These are phyloP conservation scores for Colletotrichum aenigma DNA, from an alignment of 2,329 filamentous ascomycete genomes.

Conservation along the genomic window DNA sequence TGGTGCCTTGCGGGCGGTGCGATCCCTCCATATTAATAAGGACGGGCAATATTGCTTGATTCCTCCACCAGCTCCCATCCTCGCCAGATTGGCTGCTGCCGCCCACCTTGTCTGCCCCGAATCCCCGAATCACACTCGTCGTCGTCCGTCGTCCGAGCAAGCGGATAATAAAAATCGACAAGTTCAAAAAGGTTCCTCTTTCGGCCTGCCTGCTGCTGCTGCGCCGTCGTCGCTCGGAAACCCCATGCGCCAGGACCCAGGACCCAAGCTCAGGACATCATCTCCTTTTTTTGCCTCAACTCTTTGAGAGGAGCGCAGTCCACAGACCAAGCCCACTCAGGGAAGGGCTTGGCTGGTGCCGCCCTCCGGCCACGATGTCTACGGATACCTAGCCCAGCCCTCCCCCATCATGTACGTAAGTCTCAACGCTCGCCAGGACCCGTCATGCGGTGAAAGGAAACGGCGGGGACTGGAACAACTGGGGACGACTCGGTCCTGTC, in stretches of 20 bases:
- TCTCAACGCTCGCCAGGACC: slow-evolving; percentile 6
- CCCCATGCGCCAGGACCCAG: not conserved
- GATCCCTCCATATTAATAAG: not conserved
- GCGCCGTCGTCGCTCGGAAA: not conserved
- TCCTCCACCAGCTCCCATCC: not conserved
- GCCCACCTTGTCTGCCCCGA: not conserved
- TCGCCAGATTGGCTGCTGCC: not conserved
- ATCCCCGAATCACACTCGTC: not conserved
- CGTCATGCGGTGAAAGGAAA: slow-evolving; percentile 18
- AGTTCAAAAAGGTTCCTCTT: not conserved
- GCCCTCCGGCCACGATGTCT: not conserved
- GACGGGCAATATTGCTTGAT: not conserved
- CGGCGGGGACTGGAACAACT: slow-evolving; percentile 9
- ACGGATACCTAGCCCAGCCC: not conserved
- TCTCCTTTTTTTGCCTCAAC: not conserved
- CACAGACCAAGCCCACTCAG: not conserved
- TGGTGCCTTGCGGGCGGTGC: not conserved
- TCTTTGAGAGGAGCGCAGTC: not conserved
- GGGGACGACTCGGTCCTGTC: slow-evolving; percentile 15
- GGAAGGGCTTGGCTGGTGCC: slow-evolving; percentile 14
- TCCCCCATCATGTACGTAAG: slow-evolving; percentile 16
- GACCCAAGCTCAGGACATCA: not conserved
- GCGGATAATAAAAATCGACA: not conserved
- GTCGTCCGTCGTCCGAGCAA: not conserved
- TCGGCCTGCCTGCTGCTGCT: not conserved